These are phyloP conservation scores for Wickerhamiella bombiphila DNA, from an alignment of 805 yeast genomes.

Conservation along the genomic window DNA sequence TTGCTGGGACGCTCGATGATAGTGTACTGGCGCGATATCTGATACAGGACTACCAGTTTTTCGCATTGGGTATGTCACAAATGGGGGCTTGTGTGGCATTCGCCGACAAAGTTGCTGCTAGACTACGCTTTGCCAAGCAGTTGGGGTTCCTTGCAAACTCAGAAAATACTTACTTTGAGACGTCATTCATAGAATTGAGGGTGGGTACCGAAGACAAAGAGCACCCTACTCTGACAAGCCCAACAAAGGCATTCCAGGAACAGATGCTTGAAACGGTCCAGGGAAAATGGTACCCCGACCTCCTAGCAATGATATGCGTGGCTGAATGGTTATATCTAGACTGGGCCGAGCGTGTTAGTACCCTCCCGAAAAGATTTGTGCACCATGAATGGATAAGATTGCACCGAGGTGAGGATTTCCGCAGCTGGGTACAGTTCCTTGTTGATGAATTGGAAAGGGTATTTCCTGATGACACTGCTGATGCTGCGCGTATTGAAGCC, in stretches of 20 bases:
- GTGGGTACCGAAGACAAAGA: background rate
- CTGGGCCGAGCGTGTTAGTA: constrained; percentile 9
- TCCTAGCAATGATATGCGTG: constrained; percentile 7
- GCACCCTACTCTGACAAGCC: background rate
- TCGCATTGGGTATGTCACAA: constrained; percentile 1
- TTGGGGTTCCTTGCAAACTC: constrained; percentile 6
- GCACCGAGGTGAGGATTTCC: constrained; percentile 11
- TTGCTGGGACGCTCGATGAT: constrained; percentile 8
- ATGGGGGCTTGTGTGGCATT: constrained; percentile 2
- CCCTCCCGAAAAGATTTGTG: constrained; percentile 4
- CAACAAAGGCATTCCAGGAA: background rate
- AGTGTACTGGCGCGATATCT: constrained; percentile 6
- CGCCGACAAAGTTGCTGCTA: constrained; percentile 5
- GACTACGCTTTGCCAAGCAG: constrained; percentile 6
- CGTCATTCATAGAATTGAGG: background rate
- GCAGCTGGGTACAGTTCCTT: constrained; percentile 10
- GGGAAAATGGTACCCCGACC: constrained; percentile 2
- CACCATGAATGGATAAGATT: constrained; percentile 13
- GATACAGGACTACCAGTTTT: constrained; percentile 10
- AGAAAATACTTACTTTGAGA: constrained; percentile 10
- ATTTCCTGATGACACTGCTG: background rate
- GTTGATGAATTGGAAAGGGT: constrained; percentile 9
- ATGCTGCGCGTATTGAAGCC: background rate
- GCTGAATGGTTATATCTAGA: constrained; percentile 10
- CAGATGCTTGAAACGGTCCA: background rate